These are phyloP conservation scores for Phytophthora sojae DNA, from an alignment of 352 stramenopile species.

Conservation along the genomic window DNA sequence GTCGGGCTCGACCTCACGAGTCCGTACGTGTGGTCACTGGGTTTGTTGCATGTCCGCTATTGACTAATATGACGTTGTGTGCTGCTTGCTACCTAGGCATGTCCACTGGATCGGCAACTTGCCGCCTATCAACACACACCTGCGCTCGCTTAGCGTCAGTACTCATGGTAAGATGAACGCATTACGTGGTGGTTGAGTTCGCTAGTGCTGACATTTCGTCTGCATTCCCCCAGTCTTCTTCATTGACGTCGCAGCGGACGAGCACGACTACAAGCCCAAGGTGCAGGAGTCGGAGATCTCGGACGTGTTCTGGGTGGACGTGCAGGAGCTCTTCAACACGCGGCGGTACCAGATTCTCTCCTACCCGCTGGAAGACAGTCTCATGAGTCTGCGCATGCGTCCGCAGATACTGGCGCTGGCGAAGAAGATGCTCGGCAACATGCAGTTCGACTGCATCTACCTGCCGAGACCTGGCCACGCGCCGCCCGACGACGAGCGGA, in stretches of 20 bases:
- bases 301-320: conserved; percentile 85
- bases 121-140: conserved; percentile 63
- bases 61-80: background rate
- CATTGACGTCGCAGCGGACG: conserved; percentile 58
- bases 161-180: conserved; percentile 54
- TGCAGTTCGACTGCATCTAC: conserved; percentile 81
- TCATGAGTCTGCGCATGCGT: conserved; percentile 46
- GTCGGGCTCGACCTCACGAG: conserved; percentile 75
- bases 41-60: background rate
- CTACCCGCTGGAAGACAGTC: conserved; percentile 69
- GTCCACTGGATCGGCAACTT: conserved; percentile 76
- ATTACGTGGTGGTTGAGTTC: background rate
- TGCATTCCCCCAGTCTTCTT: conserved; percentile 66
- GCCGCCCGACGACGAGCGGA: conserved; percentile 48
- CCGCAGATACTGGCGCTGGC: conserved; percentile 42
- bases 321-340: conserved; percentile 77
- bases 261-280: conserved; percentile 54
- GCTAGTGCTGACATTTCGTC: conserved; percentile 4
- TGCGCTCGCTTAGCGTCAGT: conserved; percentile 71
- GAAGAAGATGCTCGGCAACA: conserved; percentile 55
- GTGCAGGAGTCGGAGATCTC: conserved; percentile 76
- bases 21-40: conserved; percentile 40
- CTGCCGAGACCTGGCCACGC: conserved; percentile 61
- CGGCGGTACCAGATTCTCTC: conserved; percentile 60
- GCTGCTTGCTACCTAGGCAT: conserved; percentile 43